Evolutionary conservation across 2,329 filamentous ascomycete genomes (phyloP).

Genomic region (Botryotinia globosa): DNA sequence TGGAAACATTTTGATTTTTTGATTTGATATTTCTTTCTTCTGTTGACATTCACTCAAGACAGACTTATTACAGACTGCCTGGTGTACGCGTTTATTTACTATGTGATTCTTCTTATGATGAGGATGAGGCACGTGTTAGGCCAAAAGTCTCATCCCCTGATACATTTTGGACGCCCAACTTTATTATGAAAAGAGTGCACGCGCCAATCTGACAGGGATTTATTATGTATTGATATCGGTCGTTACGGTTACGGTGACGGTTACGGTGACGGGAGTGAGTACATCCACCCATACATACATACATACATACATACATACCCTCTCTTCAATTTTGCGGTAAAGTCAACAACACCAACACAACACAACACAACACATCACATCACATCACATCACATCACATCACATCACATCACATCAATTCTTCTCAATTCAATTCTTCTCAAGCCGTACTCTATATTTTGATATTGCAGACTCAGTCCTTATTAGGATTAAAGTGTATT

Average conservation of each 20-base stretch:
- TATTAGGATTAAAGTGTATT: not conserved
- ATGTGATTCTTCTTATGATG: not conserved
- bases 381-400: too few species aligned
- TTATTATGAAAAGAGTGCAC: conserved; percentile 7
- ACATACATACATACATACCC: too few species aligned
- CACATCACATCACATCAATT: conserved; percentile 9
- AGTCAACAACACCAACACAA: conserved; percentile 19
- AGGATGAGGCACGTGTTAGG: too few species aligned
- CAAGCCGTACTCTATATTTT: not conserved
- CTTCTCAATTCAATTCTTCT: not conserved
- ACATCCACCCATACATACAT: too few species aligned
- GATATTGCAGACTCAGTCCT: not conserved
- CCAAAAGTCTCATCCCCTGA: not conserved
- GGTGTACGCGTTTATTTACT: not conserved
- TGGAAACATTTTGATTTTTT: not conserved
- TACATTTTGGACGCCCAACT: not conserved
- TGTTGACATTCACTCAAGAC: not conserved
- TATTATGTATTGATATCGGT: conserved; percentile 6
- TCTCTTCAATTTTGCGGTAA: not conserved
- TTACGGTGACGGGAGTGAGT: not conserved
- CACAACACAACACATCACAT: too few species aligned
- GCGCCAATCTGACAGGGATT: not conserved
- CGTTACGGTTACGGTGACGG: not conserved
- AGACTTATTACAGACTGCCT: too few species aligned
- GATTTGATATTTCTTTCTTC: not conserved